phyloP scores from a whole-genome alignment of 1,139 yeast species.

The Yueomyces sp. region DNA sequence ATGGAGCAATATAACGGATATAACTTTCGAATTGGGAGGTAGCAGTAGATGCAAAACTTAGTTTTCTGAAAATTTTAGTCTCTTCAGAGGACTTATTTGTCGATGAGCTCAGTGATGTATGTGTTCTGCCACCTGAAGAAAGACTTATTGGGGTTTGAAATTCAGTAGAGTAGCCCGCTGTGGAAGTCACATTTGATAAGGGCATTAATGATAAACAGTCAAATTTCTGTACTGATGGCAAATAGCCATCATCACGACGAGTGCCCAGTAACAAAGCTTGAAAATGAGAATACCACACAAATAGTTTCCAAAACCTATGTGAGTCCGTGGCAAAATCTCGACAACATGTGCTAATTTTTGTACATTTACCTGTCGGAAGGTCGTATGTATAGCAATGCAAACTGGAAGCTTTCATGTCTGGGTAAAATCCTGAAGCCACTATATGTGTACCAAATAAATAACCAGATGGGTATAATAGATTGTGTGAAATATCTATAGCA shows the following conservation, averaged over 20 bases:
- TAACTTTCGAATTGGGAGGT: constrained; percentile 45
- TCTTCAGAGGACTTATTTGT: constrained; percentile 1
- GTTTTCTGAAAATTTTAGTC: constrained; percentile 3
- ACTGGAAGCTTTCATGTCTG: constrained; percentile 28
- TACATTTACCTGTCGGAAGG: constrained; percentile 53
- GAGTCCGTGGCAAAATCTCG: constrained; percentile 38
- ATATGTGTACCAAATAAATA: constrained; percentile 52
- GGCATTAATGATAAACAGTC: constrained; percentile 56
- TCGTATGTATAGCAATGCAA: constrained; percentile 48
- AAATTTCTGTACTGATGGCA: constrained; percentile 47
- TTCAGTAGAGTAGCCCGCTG: constrained; percentile 8
- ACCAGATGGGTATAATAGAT: constrained; percentile 44
- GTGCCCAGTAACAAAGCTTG: constrained; percentile 46
- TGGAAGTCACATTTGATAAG: constrained; percentile 36
- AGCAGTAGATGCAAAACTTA: constrained; percentile 8
- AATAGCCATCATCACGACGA: constrained; percentile 31
- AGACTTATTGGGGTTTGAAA: constrained; percentile 2
- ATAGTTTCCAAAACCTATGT: constrained; percentile 55
- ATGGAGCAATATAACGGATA: constrained; percentile 67
- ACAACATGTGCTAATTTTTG: constrained; percentile 44
- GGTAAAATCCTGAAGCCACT: constrained; percentile 44
- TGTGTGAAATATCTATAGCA: constrained; percentile 16
- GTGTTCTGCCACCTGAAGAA: background rate
- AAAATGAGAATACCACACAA: constrained; percentile 67
- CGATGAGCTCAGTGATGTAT: background rate